Conservation (phyloP, 805 yeast species). For the Pichia eremophila region DNA sequence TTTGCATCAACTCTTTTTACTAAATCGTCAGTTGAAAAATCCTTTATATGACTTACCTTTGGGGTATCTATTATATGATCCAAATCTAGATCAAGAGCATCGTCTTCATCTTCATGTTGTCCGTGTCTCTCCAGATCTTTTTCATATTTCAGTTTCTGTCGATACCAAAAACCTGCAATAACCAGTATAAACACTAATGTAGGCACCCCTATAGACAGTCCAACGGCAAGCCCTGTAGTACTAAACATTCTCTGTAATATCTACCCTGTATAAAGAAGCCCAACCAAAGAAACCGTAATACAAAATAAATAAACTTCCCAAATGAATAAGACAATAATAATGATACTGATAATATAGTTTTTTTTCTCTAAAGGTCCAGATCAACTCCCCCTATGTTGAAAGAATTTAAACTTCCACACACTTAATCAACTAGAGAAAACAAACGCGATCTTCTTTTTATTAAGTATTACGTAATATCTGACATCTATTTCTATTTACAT, state of each 20-base stretch:
- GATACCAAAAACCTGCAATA: slow-evolving; percentile 28
- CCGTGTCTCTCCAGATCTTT: slow-evolving; percentile 29
- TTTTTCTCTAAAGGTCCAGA: no score
- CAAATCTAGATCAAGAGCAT: slow-evolving; percentile 29
- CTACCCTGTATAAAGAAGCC: no score
- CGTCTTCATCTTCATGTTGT: slow-evolving; percentile 28
- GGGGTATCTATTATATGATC: slow-evolving; percentile 20
- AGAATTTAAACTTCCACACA: no score
- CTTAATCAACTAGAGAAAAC: no score
- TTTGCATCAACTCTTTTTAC: background rate
- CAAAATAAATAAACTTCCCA: no score
- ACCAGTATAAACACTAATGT: slow-evolving; percentile 30
- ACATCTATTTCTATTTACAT: no score
- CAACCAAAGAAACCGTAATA: no score
- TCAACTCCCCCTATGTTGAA: no score
- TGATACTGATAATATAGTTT: no score
- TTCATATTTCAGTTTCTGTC: slow-evolving; percentile 29
- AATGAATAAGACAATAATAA: no score
- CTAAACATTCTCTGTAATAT: background rate
- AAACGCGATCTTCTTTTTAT: no score
- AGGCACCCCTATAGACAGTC: slow-evolving; percentile 47
- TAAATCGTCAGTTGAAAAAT: slow-evolving; percentile 1
- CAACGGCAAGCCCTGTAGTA: slow-evolving; percentile 33
- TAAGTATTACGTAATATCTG: no score
- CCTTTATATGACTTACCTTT: background rate